Evolutionary conservation across 2,329 filamentous ascomycete genomes (phyloP), one percentile per base, ranked within the genome.

Genomic region (Pseudogymnoascus destructans): DNA sequence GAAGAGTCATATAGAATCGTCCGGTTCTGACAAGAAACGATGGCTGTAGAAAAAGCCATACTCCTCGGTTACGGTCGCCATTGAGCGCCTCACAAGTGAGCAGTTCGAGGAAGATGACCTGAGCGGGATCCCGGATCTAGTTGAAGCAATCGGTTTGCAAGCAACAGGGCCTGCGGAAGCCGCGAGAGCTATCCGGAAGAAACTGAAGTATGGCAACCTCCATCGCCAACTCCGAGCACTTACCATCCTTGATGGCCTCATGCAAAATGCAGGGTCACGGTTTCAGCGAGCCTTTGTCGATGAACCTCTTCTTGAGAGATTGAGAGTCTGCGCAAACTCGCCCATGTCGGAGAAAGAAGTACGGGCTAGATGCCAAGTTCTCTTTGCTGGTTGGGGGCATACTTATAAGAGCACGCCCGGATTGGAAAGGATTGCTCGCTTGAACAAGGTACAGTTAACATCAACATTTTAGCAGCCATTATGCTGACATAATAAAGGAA

Each of bases 121-220:
- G 35, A 86, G 88, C 66, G 93, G 92, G 21, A 89, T 98, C 63
- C 88, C 92, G 38, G 91, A 97, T 66, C 82, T 98, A 21, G 88
- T 97, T 63, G 93, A 98, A 72, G 89, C 93, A 59, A 88, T 98
- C 69, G 86, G 87, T 64, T 82, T 98, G 60, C 93, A 98, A 72
- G 79, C 80, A 23, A 87, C 87, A 5, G 93, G 93, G 0, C 89
- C 93, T 1, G 80, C 82, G 10, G 93, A 98, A 75, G 91, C 91
- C 60, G 89, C 92, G 58, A 83, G 93, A 68, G 91, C 93, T 54
- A 81, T 98, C 66, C 84, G 93, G 61, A 98, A 98, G 80, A 97
- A 97, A 76, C 81, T 98, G 79, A 98, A 98, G 75, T 97, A 98
- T 72, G 93, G 93, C 66, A 95, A 84, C 67, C 79, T 88, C n/a